Conservation (phyloP, 2,329 filamentous ascomycete species). For the Pseudocercospora cruenta region DNA sequence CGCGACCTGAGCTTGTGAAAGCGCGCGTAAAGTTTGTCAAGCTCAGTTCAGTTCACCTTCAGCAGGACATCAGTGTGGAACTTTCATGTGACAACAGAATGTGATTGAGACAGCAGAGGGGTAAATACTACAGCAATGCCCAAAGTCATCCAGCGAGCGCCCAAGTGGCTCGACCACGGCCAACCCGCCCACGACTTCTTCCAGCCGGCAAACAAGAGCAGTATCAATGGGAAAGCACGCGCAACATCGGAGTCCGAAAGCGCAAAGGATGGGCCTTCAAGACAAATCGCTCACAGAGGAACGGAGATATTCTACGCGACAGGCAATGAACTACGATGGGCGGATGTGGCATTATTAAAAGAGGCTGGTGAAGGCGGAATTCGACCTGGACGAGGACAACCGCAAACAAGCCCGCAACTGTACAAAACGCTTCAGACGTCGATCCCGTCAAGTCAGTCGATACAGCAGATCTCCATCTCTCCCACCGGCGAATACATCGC, state of each 20-base stretch:
- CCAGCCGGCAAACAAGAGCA: constrained; percentile 42
- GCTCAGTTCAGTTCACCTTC: constrained; percentile 13
- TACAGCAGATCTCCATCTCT: constrained; percentile 82
- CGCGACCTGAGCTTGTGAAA: background rate
- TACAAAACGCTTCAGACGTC: constrained; percentile 66
- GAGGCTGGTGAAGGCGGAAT: constrained; percentile 44
- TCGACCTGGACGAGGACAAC: constrained; percentile 17
- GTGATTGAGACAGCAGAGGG: background rate
- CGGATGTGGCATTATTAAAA: constrained; percentile 79
- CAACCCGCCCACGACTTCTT: constrained; percentile 81
- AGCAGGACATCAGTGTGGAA: background rate
- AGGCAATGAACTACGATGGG: constrained; percentile 90
- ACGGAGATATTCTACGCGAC: constrained; percentile 88
- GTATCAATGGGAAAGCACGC: constrained; percentile 6
- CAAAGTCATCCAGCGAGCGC: constrained; percentile 81
- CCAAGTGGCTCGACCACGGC: constrained; percentile 80
- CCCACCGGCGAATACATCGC: constrained; percentile 81
- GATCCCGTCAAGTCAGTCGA: constrained; percentile 68
- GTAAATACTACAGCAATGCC: constrained; percentile 64
- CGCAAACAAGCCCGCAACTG: constrained; percentile 9
- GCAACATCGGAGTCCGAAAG: constrained; percentile 14
- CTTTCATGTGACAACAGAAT: constrained; percentile 6
- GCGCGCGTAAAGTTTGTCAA: constrained; percentile 8
- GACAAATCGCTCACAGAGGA: constrained; percentile 76
- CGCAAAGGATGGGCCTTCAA: constrained; percentile 47